Evolutionary conservation across 352 stramenopile species (phyloP), one percentile per base, ranked within the genome.

Genomic region (Phytophthora quininea): DNA sequence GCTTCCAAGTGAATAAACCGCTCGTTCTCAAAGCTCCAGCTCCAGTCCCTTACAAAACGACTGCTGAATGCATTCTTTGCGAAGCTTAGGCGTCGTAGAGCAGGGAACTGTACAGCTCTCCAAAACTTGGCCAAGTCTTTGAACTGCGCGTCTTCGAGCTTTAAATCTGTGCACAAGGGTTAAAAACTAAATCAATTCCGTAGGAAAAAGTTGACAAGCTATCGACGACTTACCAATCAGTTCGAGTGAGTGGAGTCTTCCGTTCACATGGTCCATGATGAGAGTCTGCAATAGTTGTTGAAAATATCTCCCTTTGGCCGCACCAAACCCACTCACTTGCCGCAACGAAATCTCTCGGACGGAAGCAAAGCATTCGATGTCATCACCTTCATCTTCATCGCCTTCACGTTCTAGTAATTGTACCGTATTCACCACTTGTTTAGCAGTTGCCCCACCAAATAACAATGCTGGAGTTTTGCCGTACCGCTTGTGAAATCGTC

Each of bases 31-130:
- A 90, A 92, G n/a, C 71, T 75, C 42, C 45, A 69, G 19, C 59
- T 61, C 81, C 76, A 90, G 42, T 90, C 81, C 42, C 81, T 70
- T 58, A 92, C 73, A 62, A 89, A 90, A 14, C 81, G 73, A 62
- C 81, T 89, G 27, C 73, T 84, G 43, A 89, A 92, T 7, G 72
- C 49, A 43, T 88, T 84, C 0, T 54, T 47, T 0, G 77, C 69
- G 31, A 92, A 24, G 15, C 67, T 67, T 0, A 92, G 43, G 48
- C 40, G 37, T 10, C 57, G 31, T 1, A 92, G 54, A 31, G 27
- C 31, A 15, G 71, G 79, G 47, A 90, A 92, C 3, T 62, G 59
- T 8, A 75, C 74, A 15, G 80, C 77, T 64, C 82, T 79, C 49
- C 86, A 76, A 29, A 92, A 58, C 42, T 49, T 56, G 9, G 75